These are phyloP conservation scores for Colletotrichum gloeosporioides DNA, from an alignment of 2,329 filamentous ascomycete species.

Conservation along the genomic window DNA sequence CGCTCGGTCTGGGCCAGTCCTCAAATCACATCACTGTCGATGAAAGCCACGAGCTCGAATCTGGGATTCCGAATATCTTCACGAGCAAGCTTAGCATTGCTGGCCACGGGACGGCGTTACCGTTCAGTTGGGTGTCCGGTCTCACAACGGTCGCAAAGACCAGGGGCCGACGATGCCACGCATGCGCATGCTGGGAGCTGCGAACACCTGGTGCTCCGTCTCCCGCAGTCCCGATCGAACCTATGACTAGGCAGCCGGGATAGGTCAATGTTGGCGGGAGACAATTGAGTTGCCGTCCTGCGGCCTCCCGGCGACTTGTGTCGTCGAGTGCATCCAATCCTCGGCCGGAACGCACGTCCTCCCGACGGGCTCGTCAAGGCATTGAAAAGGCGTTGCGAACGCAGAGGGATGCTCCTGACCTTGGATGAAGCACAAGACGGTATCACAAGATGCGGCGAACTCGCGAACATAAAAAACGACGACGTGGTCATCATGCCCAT, in stretches of 20 bases:
- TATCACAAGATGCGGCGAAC: slow-evolving; percentile 59
- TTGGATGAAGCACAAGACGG: slow-evolving; percentile 68
- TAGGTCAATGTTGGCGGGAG: slow-evolving; percentile 61
- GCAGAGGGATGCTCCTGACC: slow-evolving; percentile 64
- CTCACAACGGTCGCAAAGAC: slow-evolving; percentile 58
- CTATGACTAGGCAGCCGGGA: slow-evolving; percentile 67
- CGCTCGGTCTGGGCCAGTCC: slow-evolving; percentile 55
- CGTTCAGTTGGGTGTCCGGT: slow-evolving; percentile 56
- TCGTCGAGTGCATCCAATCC: slow-evolving; percentile 67
- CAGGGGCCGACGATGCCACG: slow-evolving; percentile 58
- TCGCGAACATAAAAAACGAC: slow-evolving; percentile 64
- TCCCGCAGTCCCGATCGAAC: slow-evolving; percentile 63
- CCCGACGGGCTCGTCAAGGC: slow-evolving; percentile 60
- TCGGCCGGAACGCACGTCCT: slow-evolving; percentile 65
- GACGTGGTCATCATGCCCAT: slow-evolving; percentile 64
- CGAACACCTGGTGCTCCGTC: slow-evolving; percentile 65
- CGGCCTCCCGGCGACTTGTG: slow-evolving; percentile 67
- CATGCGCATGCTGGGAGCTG: slow-evolving; percentile 61
- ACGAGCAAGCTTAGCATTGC: slow-evolving; percentile 72
- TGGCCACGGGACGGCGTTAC: slow-evolving; percentile 65
- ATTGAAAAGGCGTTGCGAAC: slow-evolving; percentile 59
- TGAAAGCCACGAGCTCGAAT: slow-evolving; percentile 66
- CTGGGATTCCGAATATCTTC: slow-evolving; percentile 68
- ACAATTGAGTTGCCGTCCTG: slow-evolving; percentile 64
- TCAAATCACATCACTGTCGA: slow-evolving; percentile 64